Evolutionary conservation across 1,284 basidiomycete genomes (phyloP).

Genomic region (Sporisorium iseilematis-ciliati): DNA sequence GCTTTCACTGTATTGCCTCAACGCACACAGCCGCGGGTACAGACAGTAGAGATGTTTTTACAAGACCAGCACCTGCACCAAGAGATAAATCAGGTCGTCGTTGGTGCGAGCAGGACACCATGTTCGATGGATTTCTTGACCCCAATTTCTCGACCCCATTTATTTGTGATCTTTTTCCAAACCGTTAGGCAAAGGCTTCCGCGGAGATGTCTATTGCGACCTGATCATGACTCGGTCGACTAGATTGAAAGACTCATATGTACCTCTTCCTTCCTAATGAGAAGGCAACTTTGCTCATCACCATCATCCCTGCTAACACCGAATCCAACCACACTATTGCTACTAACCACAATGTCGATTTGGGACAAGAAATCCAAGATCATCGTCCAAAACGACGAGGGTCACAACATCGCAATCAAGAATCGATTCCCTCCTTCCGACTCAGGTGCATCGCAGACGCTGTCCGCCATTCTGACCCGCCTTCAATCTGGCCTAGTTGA

Average conservation of each 20-base stretch:
- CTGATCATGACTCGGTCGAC: neutral
- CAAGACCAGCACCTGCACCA: neutral
- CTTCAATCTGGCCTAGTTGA: constrained; percentile 1
- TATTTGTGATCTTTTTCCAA: neutral
- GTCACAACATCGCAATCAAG: constrained; percentile 6
- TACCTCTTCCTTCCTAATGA: too few relatives aligned
- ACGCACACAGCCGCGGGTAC: neutral
- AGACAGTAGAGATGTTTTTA: neutral
- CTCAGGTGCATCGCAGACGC: neutral
- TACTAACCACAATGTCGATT: constrained; percentile 3
- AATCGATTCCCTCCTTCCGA: constrained; percentile 8
- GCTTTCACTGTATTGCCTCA: neutral
- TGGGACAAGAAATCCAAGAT: constrained; percentile 14
- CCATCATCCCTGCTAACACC: neutral
- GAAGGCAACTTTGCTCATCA: neutral
- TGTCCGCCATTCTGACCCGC: constrained; percentile 6
- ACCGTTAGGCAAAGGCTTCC: neutral
- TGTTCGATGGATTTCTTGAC: neutral
- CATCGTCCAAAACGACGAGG: neutral
- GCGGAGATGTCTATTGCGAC: neutral
- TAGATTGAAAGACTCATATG: too few relatives aligned
- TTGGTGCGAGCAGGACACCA: neutral
- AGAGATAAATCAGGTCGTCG: neutral
- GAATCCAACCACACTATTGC: neutral
- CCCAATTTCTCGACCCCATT: constrained; percentile 1